phyloP scores from a whole-genome alignment of 73 alveolate species.

The Stentor roeselii region DNA sequence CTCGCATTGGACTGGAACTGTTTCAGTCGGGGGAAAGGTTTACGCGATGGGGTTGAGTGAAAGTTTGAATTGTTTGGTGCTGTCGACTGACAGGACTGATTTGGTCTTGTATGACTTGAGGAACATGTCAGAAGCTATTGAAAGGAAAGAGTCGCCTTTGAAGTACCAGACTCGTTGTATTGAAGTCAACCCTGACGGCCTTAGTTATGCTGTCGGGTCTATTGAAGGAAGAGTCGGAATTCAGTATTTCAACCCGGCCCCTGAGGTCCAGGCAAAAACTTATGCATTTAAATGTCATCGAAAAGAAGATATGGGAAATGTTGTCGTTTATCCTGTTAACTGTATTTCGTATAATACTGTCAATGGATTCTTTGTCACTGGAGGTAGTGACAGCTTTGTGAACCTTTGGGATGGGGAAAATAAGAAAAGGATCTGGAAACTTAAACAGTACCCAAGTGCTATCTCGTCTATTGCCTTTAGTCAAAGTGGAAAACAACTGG shows the following conservation, averaged over 20 bases:
- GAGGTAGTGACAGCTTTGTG: slow-evolving; percentile 74
- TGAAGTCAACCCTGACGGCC: slow-evolving; percentile 59
- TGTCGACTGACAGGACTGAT: slow-evolving; percentile 53
- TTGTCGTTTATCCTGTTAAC: slow-evolving; percentile 67
- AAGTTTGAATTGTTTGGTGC: slow-evolving; percentile 50
- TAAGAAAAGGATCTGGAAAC: slow-evolving; percentile 52
- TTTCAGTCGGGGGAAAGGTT: slow-evolving; percentile 54
- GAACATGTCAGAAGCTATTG: slow-evolving; percentile 43
- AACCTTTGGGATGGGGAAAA: slow-evolving; percentile 62
- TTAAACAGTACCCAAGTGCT: slow-evolving; percentile 26
- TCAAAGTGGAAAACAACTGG: not conserved
- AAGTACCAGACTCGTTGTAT: slow-evolving; percentile 70
- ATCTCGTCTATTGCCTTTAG: slow-evolving; percentile 22
- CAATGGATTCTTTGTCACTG: slow-evolving; percentile 65
- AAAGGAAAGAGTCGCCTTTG: slow-evolving; percentile 47
- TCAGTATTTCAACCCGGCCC: slow-evolving; percentile 58
- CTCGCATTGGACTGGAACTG: slow-evolving; percentile 39
- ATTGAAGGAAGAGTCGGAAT: slow-evolving; percentile 81
- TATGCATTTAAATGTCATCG: slow-evolving; percentile 75
- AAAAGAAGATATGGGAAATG: slow-evolving; percentile 41
- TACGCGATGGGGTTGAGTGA: slow-evolving; percentile 58
- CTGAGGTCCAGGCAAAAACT: slow-evolving; percentile 41
- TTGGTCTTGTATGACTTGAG: slow-evolving; percentile 55
- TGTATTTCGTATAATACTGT: slow-evolving; percentile 66
- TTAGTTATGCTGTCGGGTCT: slow-evolving; percentile 74